A percentile compares a stretch with the other conserved stretches of the same genome.
Evolutionary conservation across 2,329 filamentous ascomycete species (phyloP).

Genomic region (Coniochaeta ligniaria): DNA sequence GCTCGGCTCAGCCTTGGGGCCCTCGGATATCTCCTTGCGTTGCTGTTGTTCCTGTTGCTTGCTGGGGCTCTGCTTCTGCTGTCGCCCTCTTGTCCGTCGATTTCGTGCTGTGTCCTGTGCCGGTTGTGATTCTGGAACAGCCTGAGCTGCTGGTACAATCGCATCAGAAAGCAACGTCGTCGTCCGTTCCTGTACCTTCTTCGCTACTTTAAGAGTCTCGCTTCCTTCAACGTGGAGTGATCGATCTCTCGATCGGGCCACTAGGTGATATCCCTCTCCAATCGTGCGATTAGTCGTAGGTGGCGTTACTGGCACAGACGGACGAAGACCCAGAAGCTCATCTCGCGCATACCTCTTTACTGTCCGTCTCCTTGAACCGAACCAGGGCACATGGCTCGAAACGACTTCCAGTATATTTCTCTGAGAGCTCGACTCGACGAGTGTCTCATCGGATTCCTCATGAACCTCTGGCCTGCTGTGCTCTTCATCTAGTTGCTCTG

Average conservation of each 20-base stretch:
- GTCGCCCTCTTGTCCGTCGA: too few species aligned
- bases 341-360: not conserved
- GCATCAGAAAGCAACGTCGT: not conserved
- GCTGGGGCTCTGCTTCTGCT: not conserved
- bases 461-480: too few species aligned
- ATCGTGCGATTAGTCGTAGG: not conserved
- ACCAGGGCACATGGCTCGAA: not conserved
- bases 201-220: not conserved
- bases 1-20: not conserved
- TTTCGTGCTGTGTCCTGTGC: not conserved
- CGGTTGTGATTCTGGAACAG: not conserved
- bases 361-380: not conserved
- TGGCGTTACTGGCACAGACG: not conserved
- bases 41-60: not conserved
- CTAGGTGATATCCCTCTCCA: not conserved
- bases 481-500: not conserved
- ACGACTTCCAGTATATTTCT: not conserved
- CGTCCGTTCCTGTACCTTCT: not conserved
- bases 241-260: not conserved
- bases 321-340: not conserved
- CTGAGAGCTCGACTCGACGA: not conserved
- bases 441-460: not conserved
- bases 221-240: not conserved
- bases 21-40: too few species aligned
- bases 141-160: not conserved